phyloP scores from a whole-genome alignment of 2,329 filamentous ascomycete species.

The Penicillium sp. region DNA sequence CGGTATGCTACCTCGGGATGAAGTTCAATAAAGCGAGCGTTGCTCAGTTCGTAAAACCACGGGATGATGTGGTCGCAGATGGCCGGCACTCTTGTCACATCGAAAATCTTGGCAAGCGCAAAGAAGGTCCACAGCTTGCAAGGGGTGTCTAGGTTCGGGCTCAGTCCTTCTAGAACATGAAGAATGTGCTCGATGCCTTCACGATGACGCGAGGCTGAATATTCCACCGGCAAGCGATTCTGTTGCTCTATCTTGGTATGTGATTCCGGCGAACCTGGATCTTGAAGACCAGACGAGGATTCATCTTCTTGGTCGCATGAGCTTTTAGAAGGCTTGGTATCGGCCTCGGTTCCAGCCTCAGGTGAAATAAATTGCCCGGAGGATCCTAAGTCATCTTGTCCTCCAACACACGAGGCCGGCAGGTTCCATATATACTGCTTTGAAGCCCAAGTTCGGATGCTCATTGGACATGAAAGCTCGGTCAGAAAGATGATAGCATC shows the following conservation, averaged over 20 bases:
- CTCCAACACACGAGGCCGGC: slow-evolving; percentile 44
- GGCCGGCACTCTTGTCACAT: slow-evolving; percentile 35
- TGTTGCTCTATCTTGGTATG: neutral
- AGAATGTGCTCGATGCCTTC: slow-evolving; percentile 64
- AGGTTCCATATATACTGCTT: slow-evolving; percentile 41
- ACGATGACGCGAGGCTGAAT: slow-evolving; percentile 63
- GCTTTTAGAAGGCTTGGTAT: neutral
- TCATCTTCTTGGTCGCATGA: neutral
- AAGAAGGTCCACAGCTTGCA: slow-evolving; percentile 67
- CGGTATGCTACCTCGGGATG: slow-evolving; percentile 62
- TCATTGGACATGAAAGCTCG: slow-evolving; percentile 57
- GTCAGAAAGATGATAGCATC: slow-evolving; percentile 61
- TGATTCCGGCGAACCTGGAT: neutral
- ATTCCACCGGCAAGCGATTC: slow-evolving; percentile 48
- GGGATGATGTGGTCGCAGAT: slow-evolving; percentile 51
- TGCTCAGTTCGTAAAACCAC: slow-evolving; percentile 59
- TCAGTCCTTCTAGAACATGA: slow-evolving; percentile 55
- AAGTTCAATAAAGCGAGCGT: slow-evolving; percentile 61
- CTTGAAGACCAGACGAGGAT: neutral
- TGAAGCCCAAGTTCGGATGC: slow-evolving; percentile 57
- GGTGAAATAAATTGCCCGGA: neutral
- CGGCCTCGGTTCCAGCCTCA: neutral
- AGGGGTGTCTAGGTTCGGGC: slow-evolving; percentile 62
- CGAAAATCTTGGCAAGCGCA: slow-evolving; percentile 60
- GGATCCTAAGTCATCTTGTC: slow-evolving; percentile 47